A percentile compares a stretch with the other conserved stretches of the same genome.
Evolutionary conservation across 2,329 filamentous ascomycete genomes (phyloP).

Genomic region (Beauveria sp.): DNA sequence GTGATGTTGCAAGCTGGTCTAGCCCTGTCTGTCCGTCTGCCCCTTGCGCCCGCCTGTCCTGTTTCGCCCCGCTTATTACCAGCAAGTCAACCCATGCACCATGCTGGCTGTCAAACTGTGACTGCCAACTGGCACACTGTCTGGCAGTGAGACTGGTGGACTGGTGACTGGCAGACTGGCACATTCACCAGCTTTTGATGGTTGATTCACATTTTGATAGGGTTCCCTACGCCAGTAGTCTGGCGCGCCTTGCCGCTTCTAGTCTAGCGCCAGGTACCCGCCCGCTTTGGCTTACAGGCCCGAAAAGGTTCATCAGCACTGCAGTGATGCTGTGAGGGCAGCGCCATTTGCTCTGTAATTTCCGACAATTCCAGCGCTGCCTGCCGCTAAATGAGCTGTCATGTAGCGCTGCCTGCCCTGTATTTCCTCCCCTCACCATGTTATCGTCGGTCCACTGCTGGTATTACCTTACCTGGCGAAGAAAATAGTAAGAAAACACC

Average conservation of each 20-base stretch:
- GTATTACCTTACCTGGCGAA: neutral
- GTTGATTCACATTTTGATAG: neutral
- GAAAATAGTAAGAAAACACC: no score
- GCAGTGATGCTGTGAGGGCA: neutral
- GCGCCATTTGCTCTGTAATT: neutral
- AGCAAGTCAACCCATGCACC: no score
- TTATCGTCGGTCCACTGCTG: neutral
- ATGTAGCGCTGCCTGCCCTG: neutral
- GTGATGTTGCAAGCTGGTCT: neutral
- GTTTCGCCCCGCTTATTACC: neutral
- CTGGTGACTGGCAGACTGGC: no score
- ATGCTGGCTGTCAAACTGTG: no score
- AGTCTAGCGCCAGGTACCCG: conserved; percentile 8
- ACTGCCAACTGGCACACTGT: no score
- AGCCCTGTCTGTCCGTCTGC: neutral
- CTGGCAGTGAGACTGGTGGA: no score
- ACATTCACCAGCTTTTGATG: neutral
- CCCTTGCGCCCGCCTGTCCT: neutral
- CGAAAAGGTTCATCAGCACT: no score
- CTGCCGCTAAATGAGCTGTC: neutral
- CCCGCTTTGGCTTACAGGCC: neutral
- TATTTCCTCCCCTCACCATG: neutral
- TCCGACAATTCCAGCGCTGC: neutral
- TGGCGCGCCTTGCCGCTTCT: conserved; percentile 2
- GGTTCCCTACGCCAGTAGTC: neutral